These are phyloP conservation scores for Xylariaceae sp. DNA, from an alignment of 2,329 filamentous ascomycete genomes.

Conservation along the genomic window DNA sequence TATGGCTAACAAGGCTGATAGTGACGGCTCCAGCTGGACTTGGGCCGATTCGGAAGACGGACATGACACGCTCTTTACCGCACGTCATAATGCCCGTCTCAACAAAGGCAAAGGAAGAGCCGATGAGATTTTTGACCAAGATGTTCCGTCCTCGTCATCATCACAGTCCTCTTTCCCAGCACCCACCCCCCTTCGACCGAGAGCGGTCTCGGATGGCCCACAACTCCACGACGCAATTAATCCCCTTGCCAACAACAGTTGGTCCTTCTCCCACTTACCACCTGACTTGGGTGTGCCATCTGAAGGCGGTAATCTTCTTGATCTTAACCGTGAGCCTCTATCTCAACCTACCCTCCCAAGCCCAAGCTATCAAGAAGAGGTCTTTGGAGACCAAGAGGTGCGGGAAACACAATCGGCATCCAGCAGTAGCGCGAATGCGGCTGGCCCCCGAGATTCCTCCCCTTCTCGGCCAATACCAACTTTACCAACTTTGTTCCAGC, in stretches of 20 bases:
- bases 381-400: no score
- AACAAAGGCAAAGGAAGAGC: slow-evolving; percentile 24
- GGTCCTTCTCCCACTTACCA: slow-evolving; percentile 47
- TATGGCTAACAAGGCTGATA: slow-evolving; percentile 17
- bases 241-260: slow-evolving; percentile 57
- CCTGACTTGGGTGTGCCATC: neutral
- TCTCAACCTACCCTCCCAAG: neutral
- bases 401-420: neutral
- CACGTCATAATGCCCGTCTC: slow-evolving; percentile 3
- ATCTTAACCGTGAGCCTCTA: neutral
- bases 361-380: neutral
- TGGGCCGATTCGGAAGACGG: slow-evolving; percentile 26
- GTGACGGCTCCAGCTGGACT: slow-evolving; percentile 28
- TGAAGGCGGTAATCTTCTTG: neutral
- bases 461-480: neutral
- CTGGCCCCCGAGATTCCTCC: neutral
- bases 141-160: slow-evolving; percentile 4
- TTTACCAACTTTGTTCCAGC: no score
- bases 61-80: slow-evolving; percentile 5
- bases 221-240: slow-evolving; percentile 41
- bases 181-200: slow-evolving; percentile 36
- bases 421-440: neutral
- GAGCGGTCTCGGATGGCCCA: slow-evolving; percentile 56
- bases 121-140: neutral
- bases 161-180: neutral